These are phyloP conservation scores for Neofusicoccum laricinum DNA, from an alignment of 2,329 filamentous ascomycete genomes.

Conservation along the genomic window DNA sequence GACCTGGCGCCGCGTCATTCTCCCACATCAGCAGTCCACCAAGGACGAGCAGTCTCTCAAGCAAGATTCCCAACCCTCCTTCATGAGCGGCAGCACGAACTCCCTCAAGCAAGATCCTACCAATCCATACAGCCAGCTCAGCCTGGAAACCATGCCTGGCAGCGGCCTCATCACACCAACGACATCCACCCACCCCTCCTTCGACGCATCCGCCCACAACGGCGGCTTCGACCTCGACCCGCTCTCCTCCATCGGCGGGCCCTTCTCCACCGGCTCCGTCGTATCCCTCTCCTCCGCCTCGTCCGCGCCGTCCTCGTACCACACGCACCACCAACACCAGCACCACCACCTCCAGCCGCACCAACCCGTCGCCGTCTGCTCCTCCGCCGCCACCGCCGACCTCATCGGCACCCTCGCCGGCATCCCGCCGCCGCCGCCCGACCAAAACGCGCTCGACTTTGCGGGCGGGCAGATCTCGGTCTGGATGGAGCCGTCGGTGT, in stretches of 20 bases:
- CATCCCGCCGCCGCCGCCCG: not conserved
- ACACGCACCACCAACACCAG: constrained; percentile 20
- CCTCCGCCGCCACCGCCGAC: not conserved
- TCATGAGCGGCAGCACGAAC: not conserved
- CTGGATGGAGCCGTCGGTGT: constrained; percentile 35
- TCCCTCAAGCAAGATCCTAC: not conserved
- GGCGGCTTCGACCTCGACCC: constrained; percentile 25
- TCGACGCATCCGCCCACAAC: not conserved
- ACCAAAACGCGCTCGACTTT: constrained; percentile 41
- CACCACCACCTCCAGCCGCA: constrained; percentile 36
- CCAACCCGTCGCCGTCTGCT: constrained; percentile 25
- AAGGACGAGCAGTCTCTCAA: constrained; percentile 9
- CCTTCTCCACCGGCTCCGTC: not conserved
- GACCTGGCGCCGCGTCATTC: constrained; percentile 34
- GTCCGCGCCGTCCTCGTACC: not conserved
- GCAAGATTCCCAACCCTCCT: not conserved
- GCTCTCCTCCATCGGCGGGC: constrained; percentile 13
- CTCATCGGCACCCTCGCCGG: not conserved
- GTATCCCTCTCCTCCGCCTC: not conserved
- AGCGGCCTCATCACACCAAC: constrained; percentile 9
- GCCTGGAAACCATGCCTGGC: constrained; percentile 3
- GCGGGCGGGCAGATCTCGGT: constrained; percentile 39
- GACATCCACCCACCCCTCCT: constrained; percentile 7
- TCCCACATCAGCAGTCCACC: constrained; percentile 18
- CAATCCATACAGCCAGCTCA: constrained; percentile 1